These are phyloP conservation scores for Daldinia concentrica DNA, from an alignment of 495 filamentous ascomycete genomes.

Conservation along the genomic window DNA sequence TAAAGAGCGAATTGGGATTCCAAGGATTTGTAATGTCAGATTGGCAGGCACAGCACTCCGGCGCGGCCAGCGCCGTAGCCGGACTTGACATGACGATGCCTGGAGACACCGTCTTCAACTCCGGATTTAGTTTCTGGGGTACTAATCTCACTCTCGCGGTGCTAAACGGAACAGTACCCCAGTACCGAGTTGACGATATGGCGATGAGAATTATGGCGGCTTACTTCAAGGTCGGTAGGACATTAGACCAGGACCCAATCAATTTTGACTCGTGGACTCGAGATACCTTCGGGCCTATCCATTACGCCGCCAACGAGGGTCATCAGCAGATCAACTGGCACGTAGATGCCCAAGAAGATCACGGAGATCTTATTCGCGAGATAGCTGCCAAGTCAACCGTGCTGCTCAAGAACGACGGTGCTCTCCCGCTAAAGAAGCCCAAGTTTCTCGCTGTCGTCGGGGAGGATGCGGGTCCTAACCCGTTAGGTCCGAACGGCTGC, in stretches of 20 bases:
- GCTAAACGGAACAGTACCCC: conserved; percentile 88
- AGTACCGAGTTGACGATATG: conserved; percentile 95
- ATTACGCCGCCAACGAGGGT: conserved; percentile 67
- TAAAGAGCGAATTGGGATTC: conserved; percentile 93
- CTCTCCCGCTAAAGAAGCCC: conserved; percentile 80
- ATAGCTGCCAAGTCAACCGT: conserved; percentile 82
- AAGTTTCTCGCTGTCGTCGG: conserved; percentile 84
- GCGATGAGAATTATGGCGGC: conserved; percentile 90
- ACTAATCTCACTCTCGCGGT: conserved; percentile 84
- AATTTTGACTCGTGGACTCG: conserved; percentile 91
- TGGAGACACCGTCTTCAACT: conserved; percentile 80
- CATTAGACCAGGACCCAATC: conserved; percentile 66
- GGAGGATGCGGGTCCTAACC: conserved; percentile 81
- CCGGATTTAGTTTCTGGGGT: conserved; percentile 81
- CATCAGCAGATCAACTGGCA: conserved; percentile 81
- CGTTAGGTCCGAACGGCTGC: conserved; percentile 86
- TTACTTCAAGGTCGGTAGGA: conserved; percentile 88
- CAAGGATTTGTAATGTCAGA: conserved; percentile 95
- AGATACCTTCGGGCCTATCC: conserved; percentile 75
- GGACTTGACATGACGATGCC: conserved; percentile 97
- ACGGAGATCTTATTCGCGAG: conserved; percentile 74
- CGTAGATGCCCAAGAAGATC: conserved; percentile 82
- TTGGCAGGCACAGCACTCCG: conserved; percentile 88
- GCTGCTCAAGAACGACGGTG: conserved; percentile 85
- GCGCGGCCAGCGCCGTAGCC: conserved; percentile 79